Base-by-base conservation (phyloP, 176 grass and related monocot genomes). In the Musa troglodytarum region DNA sequence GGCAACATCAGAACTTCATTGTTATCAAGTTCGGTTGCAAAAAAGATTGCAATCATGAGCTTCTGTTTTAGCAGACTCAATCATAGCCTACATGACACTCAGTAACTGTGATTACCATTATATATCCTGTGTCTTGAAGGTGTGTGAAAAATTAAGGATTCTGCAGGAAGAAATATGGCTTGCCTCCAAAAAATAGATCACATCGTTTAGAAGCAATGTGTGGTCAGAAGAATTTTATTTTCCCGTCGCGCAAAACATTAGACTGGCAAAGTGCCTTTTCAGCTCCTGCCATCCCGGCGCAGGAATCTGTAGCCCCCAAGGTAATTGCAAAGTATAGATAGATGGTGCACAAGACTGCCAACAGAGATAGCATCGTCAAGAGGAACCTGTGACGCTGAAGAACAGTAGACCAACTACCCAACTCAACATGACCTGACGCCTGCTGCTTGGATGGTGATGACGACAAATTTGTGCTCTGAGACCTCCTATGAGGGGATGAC, bases 301-400 rank as follows among this genome's bases (percentile, higher is more conserved):
- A 98, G 62, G 81, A 82, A 82, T 85, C 75, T 68, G 77, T 53
- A 52, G 78, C 26, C 69, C 86, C 94, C 80, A 98, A 68, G 23
- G 94, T 98, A 74, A 93, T 81, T 15, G 94, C 94, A 70, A 98
- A 98, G 86, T 98, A 98, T 63, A 98, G 68, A 84, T 98, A 98
- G 59, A 98, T 83, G 34, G 88, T 91, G 86, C 94, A 98, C 54
- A 98, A 83, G 53, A 98, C 93, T 74, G 80, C 86, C 79, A 98
- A 89, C 22, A 98, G 74, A 50, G 90, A 64, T 56, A 98, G 88
- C 52, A 84, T 93, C 28, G 88, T 98, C 28, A 98, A 63, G 75
- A 98, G 94, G 78, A 98, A 98, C 53, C 88, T 84, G 73, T 98
- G 94, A 25, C 94, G 86, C 68, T 93, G 83, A 14, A 98, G 10